Conservation (phyloP, 345 rosid species). For the Tarenaya hassleriana region DNA sequence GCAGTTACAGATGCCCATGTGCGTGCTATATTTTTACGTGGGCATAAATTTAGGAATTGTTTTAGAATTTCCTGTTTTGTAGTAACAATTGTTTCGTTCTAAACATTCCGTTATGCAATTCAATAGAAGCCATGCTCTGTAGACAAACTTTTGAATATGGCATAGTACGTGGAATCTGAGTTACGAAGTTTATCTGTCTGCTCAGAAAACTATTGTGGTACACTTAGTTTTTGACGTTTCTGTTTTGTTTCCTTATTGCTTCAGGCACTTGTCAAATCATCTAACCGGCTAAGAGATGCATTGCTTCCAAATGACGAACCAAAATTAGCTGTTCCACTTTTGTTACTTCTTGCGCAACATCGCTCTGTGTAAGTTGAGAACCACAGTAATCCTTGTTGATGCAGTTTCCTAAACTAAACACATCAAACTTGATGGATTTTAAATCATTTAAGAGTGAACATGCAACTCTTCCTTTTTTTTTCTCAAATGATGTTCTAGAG, state of each 20-base stretch:
- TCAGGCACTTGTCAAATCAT: conserved; percentile 95
- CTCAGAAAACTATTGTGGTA: conserved; percentile 1
- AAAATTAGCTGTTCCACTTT: conserved; percentile 81
- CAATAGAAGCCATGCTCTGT: conserved; percentile 8
- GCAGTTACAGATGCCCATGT: too few species aligned
- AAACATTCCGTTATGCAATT: too few species aligned
- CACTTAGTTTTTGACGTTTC: neutral
- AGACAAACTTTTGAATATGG: neutral
- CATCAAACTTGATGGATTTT: neutral
- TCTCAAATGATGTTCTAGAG: conserved; percentile 10
- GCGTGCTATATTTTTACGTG: too few species aligned
- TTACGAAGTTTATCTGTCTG: conserved; percentile 1
- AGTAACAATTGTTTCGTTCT: too few species aligned
- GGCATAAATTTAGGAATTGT: too few species aligned
- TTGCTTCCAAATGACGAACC: conserved; percentile 93
- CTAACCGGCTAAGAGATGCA: conserved; percentile 84
- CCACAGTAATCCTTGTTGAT: too few species aligned
- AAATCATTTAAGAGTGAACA: conserved; percentile 5
- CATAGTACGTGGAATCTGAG: conserved; percentile 7
- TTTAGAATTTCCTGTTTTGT: too few species aligned
- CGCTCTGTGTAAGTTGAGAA: conserved; percentile 90
- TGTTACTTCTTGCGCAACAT: conserved; percentile 90
- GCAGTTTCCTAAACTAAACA: too few species aligned
- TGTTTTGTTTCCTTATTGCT: conserved; percentile 19
- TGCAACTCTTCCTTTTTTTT: too few species aligned